phyloP scores from a whole-genome alignment of 1,139 yeast genomes.

The Saccharomyces hybrid region DNA sequence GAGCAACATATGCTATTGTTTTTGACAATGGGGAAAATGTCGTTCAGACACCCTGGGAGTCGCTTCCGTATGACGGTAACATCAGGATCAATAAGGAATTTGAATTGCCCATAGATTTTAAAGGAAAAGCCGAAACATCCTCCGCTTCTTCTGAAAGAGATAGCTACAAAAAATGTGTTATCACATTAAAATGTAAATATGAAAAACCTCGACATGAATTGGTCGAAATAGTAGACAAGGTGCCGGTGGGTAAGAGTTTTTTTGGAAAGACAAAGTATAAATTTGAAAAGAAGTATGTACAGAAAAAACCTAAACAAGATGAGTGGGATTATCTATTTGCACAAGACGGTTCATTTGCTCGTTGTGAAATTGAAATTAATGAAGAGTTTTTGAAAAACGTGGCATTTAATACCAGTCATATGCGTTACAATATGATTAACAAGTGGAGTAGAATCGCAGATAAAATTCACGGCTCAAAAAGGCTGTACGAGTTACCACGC shows the following conservation, averaged over 20 bases:
- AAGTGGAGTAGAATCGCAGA: constrained; percentile 62
- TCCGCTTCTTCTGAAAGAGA: neutral
- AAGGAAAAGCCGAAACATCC: constrained; percentile 5
- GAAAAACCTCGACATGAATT: constrained; percentile 45
- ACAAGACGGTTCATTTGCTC: constrained; percentile 81
- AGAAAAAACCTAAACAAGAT: constrained; percentile 44
- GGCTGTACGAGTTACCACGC: constrained; percentile 20
- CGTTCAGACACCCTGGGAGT: constrained; percentile 62
- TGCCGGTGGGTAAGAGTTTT: constrained; percentile 31
- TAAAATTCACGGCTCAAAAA: constrained; percentile 28
- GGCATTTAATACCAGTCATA: constrained; percentile 29
- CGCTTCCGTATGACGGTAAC: constrained; percentile 35
- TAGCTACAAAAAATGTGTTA: constrained; percentile 44
- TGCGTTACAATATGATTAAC: constrained; percentile 59
- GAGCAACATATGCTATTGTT: constrained; percentile 61
- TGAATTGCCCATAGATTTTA: constrained; percentile 49
- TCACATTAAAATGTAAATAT: constrained; percentile 67
- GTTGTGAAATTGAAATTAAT: constrained; percentile 59
- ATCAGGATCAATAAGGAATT: constrained; percentile 69
- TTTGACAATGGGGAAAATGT: constrained; percentile 89
- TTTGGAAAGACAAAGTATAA: constrained; percentile 36
- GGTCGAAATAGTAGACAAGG: constrained; percentile 52
- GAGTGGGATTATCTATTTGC: constrained; percentile 56
- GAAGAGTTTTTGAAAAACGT: constrained; percentile 28
- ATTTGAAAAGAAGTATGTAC: constrained; percentile 44